phyloP scores from a whole-genome alignment of 345 rosid species.

The Eutrema japonicum region DNA sequence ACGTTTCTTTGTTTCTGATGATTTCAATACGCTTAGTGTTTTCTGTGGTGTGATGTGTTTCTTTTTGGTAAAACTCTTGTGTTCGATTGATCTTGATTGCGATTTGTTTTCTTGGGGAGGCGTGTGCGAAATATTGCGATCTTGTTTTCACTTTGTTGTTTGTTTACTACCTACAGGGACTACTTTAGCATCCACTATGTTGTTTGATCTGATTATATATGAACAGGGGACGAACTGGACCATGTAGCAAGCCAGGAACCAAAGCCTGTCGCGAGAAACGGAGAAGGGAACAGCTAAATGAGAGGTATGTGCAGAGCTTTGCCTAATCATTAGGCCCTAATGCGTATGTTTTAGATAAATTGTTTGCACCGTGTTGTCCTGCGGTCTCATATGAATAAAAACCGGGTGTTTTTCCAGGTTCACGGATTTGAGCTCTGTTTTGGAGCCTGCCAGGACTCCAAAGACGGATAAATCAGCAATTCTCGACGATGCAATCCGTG shows the following conservation, averaged over 20 bases:
- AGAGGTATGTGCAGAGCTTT: constrained; percentile 51
- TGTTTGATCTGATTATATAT: constrained; percentile 31
- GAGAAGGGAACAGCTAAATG: constrained; percentile 87
- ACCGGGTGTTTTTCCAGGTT: constrained; percentile 54
- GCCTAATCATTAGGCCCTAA: neutral
- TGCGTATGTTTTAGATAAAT: neutral
- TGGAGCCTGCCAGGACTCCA: constrained; percentile 79
- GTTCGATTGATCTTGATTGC: no score
- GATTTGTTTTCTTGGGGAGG: no score
- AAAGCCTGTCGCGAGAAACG: constrained; percentile 91
- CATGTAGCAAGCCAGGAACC: constrained; percentile 47
- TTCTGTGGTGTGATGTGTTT: constrained; percentile 7
- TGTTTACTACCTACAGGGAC: neutral
- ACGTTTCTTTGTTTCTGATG: neutral
- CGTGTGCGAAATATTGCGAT: no score
- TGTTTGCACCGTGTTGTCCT: neutral
- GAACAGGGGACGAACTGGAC: constrained; percentile 45
- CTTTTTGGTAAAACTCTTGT: neutral
- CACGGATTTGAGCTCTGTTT: constrained; percentile 71
- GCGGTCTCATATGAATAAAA: constrained; percentile 3
- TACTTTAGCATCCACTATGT: neutral
- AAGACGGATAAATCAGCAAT: constrained; percentile 85
- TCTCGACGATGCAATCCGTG: constrained; percentile 78
- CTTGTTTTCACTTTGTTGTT: constrained; percentile 9
- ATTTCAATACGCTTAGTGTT: constrained; percentile 3